These are phyloP conservation scores for Astrocystis sublimbata DNA, from an alignment of 495 filamentous ascomycete species.

Conservation along the genomic window DNA sequence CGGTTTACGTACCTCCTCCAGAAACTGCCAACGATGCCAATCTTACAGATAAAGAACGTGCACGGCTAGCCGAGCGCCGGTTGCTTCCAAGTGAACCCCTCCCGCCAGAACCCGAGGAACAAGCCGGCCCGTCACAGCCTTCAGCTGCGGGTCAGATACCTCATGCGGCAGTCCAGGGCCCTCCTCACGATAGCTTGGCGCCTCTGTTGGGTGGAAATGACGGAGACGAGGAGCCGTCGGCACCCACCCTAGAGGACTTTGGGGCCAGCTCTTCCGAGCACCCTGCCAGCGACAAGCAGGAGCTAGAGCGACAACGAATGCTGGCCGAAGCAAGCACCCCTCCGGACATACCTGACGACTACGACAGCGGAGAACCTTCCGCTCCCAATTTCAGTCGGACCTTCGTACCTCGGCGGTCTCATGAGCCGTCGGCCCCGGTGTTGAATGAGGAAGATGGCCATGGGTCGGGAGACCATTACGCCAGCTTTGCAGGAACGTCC, in stretches of 20 bases:
- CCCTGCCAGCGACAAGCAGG: conserved; percentile 77
- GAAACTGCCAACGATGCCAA: conserved; percentile 53
- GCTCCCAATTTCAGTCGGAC: conserved; percentile 21
- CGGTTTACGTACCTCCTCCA: conserved; percentile 55
- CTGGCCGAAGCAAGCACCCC: conserved; percentile 74
- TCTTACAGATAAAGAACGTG: conserved; percentile 67
- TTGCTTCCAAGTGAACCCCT: conserved; percentile 72
- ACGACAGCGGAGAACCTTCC: conserved; percentile 33
- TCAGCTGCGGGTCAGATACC: conserved; percentile 22
- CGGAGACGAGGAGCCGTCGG: conserved; percentile 39
- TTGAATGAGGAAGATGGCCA: conserved; percentile 65
- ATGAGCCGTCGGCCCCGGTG: conserved; percentile 65
- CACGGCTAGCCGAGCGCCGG: conserved; percentile 65
- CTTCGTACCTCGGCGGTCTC: conserved; percentile 16
- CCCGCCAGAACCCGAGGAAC: conserved; percentile 33
- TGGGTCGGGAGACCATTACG: conserved; percentile 36
- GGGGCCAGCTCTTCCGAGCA: conserved; percentile 36
- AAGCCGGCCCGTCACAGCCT: conserved; percentile 51
- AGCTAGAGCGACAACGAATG: conserved; percentile 74
- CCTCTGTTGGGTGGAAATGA: conserved; percentile 1
- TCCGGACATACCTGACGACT: conserved; percentile 50
- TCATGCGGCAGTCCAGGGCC: conserved; percentile 36
- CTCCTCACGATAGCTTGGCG: conserved; percentile 30
- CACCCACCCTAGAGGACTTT: conserved; percentile 49
- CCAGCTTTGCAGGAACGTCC: conserved; percentile 26